phyloP scores from a whole-genome alignment of 495 filamentous ascomycete genomes.

The Extremus antarcticus region DNA sequence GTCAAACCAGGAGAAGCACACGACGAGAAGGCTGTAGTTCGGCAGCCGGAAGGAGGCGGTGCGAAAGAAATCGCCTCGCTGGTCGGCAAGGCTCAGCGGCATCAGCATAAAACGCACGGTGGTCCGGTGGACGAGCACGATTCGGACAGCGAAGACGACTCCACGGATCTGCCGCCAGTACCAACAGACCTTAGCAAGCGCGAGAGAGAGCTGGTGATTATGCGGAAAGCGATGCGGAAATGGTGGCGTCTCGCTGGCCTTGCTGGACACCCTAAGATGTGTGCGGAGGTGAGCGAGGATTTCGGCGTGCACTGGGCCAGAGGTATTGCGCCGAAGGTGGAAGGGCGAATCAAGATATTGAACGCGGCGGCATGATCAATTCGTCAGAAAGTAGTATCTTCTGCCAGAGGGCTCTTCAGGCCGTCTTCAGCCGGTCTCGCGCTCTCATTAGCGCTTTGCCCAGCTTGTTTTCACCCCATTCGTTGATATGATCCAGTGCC shows the following conservation, averaged over 20 bases:
- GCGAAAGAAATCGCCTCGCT: not conserved
- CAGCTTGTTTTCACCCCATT: too few species aligned
- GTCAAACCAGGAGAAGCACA: constrained; percentile 7
- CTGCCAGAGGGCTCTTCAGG: too few species aligned
- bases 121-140: not conserved
- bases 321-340: constrained; percentile 61
- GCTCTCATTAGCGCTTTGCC: too few species aligned
- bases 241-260: constrained; percentile 66
- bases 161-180: constrained; percentile 27
- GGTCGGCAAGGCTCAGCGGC: constrained; percentile 9
- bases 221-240: constrained; percentile 50
- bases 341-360: constrained; percentile 53
- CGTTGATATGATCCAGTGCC: too few species aligned
- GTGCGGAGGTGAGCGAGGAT: constrained; percentile 42
- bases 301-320: constrained; percentile 66
- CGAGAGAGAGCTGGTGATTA: constrained; percentile 25
- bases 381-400: too few species aligned
- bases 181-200: constrained; percentile 7
- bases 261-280: constrained; percentile 31
- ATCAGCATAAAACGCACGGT: not conserved
- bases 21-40: constrained; percentile 1
- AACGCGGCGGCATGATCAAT: not conserved
- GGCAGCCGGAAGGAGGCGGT: not conserved
- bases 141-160: constrained; percentile 20
- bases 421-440: too few species aligned